Percentiles rank a stretch among this genome's conserved stretches.
These are phyloP conservation scores for Exophiala aquamarina DNA, from an alignment of 2,329 filamentous ascomycete genomes.

Conservation along the genomic window DNA sequence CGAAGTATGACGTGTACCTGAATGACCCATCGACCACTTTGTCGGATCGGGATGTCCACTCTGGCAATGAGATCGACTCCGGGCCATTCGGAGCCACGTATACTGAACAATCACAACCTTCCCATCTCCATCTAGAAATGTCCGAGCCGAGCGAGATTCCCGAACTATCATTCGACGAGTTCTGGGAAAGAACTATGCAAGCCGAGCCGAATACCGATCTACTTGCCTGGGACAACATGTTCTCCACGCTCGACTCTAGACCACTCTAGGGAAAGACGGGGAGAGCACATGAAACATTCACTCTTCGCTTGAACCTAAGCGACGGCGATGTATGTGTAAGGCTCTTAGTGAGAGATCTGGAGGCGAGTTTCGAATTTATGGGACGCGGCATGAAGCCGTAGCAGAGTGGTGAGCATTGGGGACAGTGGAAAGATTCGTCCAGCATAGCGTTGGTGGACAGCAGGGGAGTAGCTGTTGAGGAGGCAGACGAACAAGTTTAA, in stretches of 20 bases:
- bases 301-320: no score
- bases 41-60: not conserved
- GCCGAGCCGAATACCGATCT: constrained; percentile 4
- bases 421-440: no score
- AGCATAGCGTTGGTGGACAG: no score
- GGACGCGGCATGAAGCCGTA: no score
- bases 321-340: no score
- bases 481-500: no score
- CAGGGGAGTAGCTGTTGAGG: no score
- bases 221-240: constrained; percentile 14
- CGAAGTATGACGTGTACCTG: constrained; percentile 27
- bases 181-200: constrained; percentile 13
- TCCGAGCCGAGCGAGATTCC: not conserved
- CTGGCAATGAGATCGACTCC: no score
- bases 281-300: not conserved
- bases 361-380: no score
- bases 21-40: not conserved
- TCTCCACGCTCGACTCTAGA: constrained; percentile 10
- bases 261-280: not conserved
- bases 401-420: no score
- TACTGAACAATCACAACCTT: not conserved
- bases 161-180: constrained; percentile 6
- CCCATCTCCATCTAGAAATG: not conserved
- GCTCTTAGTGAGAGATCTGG: no score
- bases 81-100: not conserved